Evolutionary conservation across 2,329 filamentous ascomycete species (phyloP).

Genomic region (Diaporthe vaccinii): DNA sequence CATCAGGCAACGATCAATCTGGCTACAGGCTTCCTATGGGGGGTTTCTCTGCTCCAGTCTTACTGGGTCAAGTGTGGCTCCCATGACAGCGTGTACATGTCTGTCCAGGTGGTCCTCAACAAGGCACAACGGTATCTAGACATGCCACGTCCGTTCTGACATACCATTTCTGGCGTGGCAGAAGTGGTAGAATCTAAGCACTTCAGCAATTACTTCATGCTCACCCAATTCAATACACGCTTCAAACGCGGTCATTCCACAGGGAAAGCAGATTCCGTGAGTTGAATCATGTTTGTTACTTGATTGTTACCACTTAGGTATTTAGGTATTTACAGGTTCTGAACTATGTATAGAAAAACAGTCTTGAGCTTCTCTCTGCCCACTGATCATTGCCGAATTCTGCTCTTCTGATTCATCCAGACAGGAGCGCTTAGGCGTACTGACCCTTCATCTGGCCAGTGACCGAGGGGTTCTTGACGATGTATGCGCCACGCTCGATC

Average conservation of each 20-base stretch:
- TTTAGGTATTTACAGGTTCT: conserved; percentile 14
- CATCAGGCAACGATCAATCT: too few species aligned
- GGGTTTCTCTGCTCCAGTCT: neutral
- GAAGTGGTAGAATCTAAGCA: too few species aligned
- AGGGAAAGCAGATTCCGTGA: neutral
- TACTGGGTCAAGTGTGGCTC: neutral
- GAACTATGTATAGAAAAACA: conserved; percentile 17
- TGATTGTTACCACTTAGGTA: neutral
- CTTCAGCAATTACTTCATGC: neutral
- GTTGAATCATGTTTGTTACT: neutral
- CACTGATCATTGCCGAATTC: neutral
- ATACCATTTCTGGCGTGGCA: neutral
- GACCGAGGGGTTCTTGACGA: conserved; percentile 48
- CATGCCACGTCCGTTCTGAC: neutral
- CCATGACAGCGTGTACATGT: neutral
- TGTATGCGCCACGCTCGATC: conserved; percentile 59
- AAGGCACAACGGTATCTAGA: too few species aligned
- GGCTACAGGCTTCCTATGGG: too few species aligned
- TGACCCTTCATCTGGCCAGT: conserved; percentile 31
- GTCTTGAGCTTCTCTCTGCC: neutral
- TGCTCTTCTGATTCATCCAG: neutral
- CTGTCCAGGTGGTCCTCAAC: neutral
- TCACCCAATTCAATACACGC: too few species aligned
- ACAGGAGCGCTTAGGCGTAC: conserved; percentile 8
- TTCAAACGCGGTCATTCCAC: too few species aligned